Conservation (phyloP, 129 eudicot genomes). For the Erigeron canadensis region DNA sequence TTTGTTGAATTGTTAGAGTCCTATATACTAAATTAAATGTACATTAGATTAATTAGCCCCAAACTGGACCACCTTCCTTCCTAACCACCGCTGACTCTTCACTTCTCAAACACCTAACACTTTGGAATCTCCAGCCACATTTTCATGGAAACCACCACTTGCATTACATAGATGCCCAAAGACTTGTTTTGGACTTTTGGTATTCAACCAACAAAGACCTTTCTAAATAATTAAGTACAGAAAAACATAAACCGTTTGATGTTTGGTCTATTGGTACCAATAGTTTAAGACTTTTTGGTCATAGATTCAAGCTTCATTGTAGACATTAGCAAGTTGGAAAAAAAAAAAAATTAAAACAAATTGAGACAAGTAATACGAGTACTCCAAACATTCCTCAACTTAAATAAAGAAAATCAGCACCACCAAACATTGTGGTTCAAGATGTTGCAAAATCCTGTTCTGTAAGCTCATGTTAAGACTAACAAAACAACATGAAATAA, state of each 20-base stretch:
- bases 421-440: slow-evolving; percentile 32
- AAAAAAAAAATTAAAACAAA: no score
- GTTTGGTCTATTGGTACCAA: no score
- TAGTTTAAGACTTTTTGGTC: no score
- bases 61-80: slow-evolving; percentile 28
- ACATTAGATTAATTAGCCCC: slow-evolving; percentile 23
- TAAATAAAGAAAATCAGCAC: slow-evolving; percentile 1
- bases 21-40: not conserved
- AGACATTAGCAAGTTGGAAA: no score
- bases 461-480: slow-evolving; percentile 24
- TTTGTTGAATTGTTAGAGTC: slow-evolving; percentile 26
- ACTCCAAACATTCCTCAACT: not conserved
- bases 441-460: slow-evolving; percentile 28
- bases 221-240: not conserved
- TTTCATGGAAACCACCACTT: slow-evolving; percentile 14
- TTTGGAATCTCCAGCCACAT: slow-evolving; percentile 7
- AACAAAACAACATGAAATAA: slow-evolving; percentile 18
- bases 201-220: not conserved
- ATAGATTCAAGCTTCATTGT: no score
- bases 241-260: no score
- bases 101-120: not conserved
- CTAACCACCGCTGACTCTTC: slow-evolving; percentile 13
- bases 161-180: not conserved
- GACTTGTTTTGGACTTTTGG: not conserved
- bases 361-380: not conserved